Conservation (phyloP, 306 rosid genomes). For the Adenanthera pavonina region DNA sequence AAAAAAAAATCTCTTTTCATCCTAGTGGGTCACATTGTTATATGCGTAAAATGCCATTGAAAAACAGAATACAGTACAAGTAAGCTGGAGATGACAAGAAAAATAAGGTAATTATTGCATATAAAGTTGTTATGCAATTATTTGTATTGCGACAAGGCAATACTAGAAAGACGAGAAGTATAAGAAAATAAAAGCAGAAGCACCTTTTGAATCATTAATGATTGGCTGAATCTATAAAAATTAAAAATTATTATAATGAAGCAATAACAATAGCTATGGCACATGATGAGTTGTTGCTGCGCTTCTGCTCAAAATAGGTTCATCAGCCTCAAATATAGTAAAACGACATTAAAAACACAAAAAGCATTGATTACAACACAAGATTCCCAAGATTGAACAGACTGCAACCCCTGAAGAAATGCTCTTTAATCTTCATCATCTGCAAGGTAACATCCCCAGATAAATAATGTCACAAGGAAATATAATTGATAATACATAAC, state of each 20-base stretch:
- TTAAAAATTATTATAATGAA: conserved; percentile 32
- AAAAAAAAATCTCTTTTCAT: too few species aligned
- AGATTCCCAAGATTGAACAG: conserved; percentile 13
- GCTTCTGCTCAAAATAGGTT: conserved; percentile 42
- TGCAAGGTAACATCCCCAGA: background rate
- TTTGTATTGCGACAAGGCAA: too few species aligned
- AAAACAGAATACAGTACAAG: too few species aligned
- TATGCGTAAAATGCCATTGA: too few species aligned
- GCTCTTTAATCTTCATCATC: background rate
- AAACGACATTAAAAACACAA: conserved; percentile 7
- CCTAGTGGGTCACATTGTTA: too few species aligned
- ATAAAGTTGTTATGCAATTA: too few species aligned
- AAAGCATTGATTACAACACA: conserved; percentile 15
- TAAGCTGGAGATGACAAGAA: too few species aligned
- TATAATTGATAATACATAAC: background rate
- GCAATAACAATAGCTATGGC: conserved; percentile 28
- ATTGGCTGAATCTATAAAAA: background rate
- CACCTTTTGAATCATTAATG: too few species aligned
- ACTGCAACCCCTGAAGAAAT: background rate
- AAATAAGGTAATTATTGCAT: too few species aligned
- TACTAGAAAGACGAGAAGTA: too few species aligned
- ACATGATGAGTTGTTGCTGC: conserved; percentile 26
- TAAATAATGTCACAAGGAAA: background rate
- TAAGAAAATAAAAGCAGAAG: too few species aligned
- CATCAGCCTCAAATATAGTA: conserved; percentile 43